Conservation (phyloP, 257 asterid genomes). For the Dorcoceras hygrometricum region DNA sequence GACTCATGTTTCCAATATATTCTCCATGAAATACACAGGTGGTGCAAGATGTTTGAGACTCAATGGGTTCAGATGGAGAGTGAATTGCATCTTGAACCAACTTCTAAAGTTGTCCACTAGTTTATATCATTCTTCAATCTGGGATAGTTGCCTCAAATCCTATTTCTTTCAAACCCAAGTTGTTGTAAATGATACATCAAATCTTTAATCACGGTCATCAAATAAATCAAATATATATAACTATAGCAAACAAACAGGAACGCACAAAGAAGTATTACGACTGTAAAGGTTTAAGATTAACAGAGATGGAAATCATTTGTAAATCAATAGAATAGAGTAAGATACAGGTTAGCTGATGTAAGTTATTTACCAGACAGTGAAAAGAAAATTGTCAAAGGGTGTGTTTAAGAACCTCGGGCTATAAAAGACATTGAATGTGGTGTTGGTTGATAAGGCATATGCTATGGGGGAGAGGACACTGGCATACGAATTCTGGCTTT, state of each 20-base stretch:
- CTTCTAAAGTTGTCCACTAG: neutral
- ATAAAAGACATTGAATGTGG: constrained; percentile 60
- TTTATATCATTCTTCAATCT: neutral
- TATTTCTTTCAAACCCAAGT: neutral
- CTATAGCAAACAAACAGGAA: too few species aligned
- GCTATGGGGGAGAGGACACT: constrained; percentile 72
- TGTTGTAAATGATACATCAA: neutral
- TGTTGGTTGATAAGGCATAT: constrained; percentile 56
- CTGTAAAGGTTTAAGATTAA: neutral
- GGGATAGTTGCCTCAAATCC: neutral
- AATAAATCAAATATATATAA: neutral
- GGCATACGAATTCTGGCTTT: constrained; percentile 66
- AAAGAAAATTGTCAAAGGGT: constrained; percentile 13
- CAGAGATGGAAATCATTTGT: neutral
- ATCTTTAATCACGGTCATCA: neutral
- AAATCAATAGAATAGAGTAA: neutral
- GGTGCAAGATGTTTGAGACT: neutral
- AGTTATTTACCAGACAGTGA: neutral
- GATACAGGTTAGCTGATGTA: neutral
- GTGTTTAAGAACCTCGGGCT: constrained; percentile 68
- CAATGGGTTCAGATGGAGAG: neutral
- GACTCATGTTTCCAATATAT: neutral
- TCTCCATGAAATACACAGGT: neutral
- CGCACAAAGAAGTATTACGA: neutral
- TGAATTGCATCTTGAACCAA: neutral